Evolutionary conservation across 2,329 filamentous ascomycete species (phyloP), one percentile per base, ranked within the genome.

Genomic region (Penicillium sp.): DNA sequence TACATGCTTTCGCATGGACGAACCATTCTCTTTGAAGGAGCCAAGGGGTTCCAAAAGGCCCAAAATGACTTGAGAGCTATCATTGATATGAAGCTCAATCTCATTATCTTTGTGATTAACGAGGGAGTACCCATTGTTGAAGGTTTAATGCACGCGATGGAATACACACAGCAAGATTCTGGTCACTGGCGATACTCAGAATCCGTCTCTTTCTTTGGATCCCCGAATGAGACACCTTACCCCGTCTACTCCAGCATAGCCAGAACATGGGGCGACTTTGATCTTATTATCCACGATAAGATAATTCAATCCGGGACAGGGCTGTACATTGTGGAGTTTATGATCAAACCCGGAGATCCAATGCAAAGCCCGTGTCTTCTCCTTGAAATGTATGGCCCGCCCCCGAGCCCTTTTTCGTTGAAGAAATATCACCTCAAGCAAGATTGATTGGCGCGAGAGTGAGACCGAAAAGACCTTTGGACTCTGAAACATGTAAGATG

Each of bases 121-220:
- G 35, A 42, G 19, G 21, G 36, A 31, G n/a, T 6, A 23, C 17
- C 35, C 12, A 17, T 42, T 2, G 36, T 41, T 19, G 36, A 51
- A 31, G 42, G 27, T 6, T 10, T 42, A 15, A 42, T 51, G 36
- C 49, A 51, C n/a, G 8, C 3, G 17, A 42, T 41, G 35, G 25
- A 51, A 31, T 27, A 27, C n/a, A 9, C 23, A 4, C 49, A 23
- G 6, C n/a, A 41, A 8, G 23, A 31, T 21, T 38, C 35, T 15
- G 23, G 13, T 29, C 35, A 9, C 13, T 50, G 49, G 49, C 7
- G 8, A 50, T 50, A 50, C 17, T 31, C 49, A 21, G 49, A 50
- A 29, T 50, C 49, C 8, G 21, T 50, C 41, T 50, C 49, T 41
- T 50, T 50, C 49, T 41, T 50, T 10, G 49, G 49, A 6, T 3